Base-by-base conservation (phyloP, 768 basidiomycete species). In the Agaricus blazei region DNA sequence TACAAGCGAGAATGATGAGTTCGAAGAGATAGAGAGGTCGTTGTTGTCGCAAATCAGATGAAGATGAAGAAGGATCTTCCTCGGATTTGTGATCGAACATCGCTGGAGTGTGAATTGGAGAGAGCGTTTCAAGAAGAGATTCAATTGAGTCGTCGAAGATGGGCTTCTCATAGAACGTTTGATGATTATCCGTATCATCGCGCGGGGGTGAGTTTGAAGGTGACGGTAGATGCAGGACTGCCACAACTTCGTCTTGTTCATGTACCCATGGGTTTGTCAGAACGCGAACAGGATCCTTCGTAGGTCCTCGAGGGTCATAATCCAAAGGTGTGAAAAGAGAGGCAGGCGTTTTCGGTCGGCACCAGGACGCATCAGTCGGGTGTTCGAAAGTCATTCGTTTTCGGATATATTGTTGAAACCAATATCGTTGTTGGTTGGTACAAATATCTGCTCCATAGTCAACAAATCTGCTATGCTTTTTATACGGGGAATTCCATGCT, bases 161-260 rank as follows among this genome's bases (percentile, higher is more conserved):
- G n/a, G 9, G 9, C 36, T 44, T 23, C n/a, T 41, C 12, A 19
- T 41, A 5, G 12, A 41, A 41, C n/a, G 19, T 41, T 14, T 41
- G 40, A 19, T 19, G 19, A 41, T 41, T 41, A 15, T 31, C 31
- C 4, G 29, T n/a, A 38, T 9, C 37, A 24, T 24, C 9, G 15
- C 8, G 9, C 7, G 37, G 19, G 3, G 19, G n/a, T 14, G 15
- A 27, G 4, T 19, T 19, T 19, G 19, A 19, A 19, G 47, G 40
- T 1, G 38, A 28, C 31, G 54, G 46, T 12, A 54, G 19, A 1
- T 19, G 38, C 26, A 54, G 34, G 23, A 41, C 26, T 2, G 54
- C 54, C 47, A 54, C 54, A 42, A 54, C 54, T 34, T 54, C 47
- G 38, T 54, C 54, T 28, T 43, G 28, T 29, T 48, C 27, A 40